Percentiles rank a stretch among this genome's conserved stretches.
Evolutionary conservation across 1,284 basidiomycete genomes (phyloP).

Genomic region (Rhodofomes roseus): DNA sequence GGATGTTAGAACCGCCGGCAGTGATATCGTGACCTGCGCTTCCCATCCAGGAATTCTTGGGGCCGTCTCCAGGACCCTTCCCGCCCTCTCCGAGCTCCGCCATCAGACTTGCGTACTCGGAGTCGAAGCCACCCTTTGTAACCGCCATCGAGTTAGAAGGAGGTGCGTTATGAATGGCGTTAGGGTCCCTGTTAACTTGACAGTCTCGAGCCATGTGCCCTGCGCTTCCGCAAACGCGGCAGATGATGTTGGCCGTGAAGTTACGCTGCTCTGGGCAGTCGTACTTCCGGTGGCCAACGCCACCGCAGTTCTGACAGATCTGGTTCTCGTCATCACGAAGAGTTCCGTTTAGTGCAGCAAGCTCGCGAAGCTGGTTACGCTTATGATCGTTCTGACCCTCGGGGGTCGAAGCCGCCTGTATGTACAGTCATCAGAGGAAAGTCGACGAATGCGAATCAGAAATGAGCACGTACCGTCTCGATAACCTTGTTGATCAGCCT

Average conservation of each 20-base stretch:
- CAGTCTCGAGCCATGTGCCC: slow-evolving; percentile 98
- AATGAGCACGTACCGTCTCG: slow-evolving; percentile 74
- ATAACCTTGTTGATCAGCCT: slow-evolving; percentile 97
- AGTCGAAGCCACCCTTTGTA: slow-evolving; percentile 81
- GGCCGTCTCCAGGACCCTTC: slow-evolving; percentile 50
- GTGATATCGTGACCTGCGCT: slow-evolving; percentile 71
- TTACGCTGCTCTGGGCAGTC: slow-evolving; percentile 96
- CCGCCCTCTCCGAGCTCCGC: slow-evolving; percentile 93
- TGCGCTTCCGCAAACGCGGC: slow-evolving; percentile 90
- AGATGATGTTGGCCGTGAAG: slow-evolving; percentile 97
- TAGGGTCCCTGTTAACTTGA: slow-evolving; percentile 78
- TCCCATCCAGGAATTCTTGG: slow-evolving; percentile 58
- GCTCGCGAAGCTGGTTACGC: slow-evolving; percentile 96
- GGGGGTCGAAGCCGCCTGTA: slow-evolving; percentile 96
- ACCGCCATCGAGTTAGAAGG: slow-evolving; percentile 33
- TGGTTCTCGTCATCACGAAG: slow-evolving; percentile 99
- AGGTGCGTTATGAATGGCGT: slow-evolving; percentile 37
- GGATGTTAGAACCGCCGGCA: slow-evolving; percentile 74
- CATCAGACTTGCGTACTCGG: slow-evolving; percentile 97
- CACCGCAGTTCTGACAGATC: slow-evolving; percentile 97
- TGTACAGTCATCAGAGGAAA: not conserved
- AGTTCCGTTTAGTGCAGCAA: slow-evolving; percentile 97
- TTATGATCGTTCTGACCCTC: slow-evolving; percentile 99
- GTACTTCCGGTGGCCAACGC: slow-evolving; percentile 93
- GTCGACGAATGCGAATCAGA: not conserved